Evolutionary conservation across 2,329 filamentous ascomycete genomes (phyloP).

Genomic region (Berkeleyomyces rouxiae): DNA sequence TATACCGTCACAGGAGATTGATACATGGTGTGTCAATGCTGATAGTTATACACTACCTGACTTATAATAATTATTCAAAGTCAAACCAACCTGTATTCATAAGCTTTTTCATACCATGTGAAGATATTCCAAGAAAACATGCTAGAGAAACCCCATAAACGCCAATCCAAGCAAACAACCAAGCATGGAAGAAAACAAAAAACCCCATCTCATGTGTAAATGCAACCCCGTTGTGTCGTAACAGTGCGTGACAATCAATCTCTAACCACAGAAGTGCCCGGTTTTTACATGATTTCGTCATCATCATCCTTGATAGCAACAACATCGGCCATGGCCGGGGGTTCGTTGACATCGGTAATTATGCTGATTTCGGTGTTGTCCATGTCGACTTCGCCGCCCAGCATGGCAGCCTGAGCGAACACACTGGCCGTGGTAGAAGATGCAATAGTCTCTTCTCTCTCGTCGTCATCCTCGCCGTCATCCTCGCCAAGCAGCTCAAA

Average conservation of each 20-base stretch:
- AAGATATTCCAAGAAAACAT: not conserved
- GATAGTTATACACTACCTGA: not conserved
- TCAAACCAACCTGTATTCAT: not conserved
- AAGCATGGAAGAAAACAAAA: not conserved
- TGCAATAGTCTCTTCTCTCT: not conserved
- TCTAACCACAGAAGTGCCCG: not conserved
- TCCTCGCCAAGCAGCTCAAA: slow-evolving; percentile 13
- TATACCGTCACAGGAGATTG: too few relatives aligned
- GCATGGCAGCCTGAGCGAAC: not conserved
- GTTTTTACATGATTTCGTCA: slow-evolving; percentile 9
- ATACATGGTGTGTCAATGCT: too few relatives aligned
- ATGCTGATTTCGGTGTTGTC: not conserved
- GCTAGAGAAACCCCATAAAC: slow-evolving; percentile 3
- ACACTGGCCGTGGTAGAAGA: not conserved
- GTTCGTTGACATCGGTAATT: slow-evolving; percentile 2
- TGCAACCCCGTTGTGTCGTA: slow-evolving; percentile 1
- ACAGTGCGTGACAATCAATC: not conserved
- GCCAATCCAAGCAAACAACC: slow-evolving; percentile 1
- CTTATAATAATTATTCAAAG: not conserved
- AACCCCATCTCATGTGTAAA: not conserved
- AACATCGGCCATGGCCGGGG: not conserved
- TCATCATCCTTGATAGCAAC: not conserved
- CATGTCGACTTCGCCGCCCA: not conserved
- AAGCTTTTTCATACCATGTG: not conserved
- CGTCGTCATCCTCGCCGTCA: slow-evolving; percentile 9